Conservation (phyloP, 2,329 filamentous ascomycete genomes). For the Phyllosticta paracitricarpa region DNA sequence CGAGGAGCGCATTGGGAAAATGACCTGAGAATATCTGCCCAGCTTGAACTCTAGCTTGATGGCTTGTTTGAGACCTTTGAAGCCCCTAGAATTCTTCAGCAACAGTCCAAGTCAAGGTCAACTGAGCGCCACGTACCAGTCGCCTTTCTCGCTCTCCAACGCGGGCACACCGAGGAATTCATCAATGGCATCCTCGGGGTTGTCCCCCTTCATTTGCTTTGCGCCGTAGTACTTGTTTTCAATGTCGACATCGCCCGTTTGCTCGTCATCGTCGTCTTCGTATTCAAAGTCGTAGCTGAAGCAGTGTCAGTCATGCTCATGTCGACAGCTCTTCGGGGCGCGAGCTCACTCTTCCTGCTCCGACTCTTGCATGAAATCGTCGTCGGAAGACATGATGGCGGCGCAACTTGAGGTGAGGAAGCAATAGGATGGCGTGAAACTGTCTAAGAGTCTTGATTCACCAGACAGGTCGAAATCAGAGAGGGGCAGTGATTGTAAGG, state of each 20-base stretch:
- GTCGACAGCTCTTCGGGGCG: background rate
- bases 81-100: slow-evolving; percentile 47
- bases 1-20: slow-evolving; percentile 3
- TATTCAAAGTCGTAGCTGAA: slow-evolving; percentile 89
- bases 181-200: slow-evolving; percentile 77
- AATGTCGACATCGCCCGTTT: slow-evolving; percentile 82
- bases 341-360: slow-evolving; percentile 66
- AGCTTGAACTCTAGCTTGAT: slow-evolving; percentile 95
- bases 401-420: background rate
- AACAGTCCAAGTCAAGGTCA: background rate
- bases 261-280: slow-evolving; percentile 84
- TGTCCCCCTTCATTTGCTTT: slow-evolving; percentile 84
- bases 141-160: slow-evolving; percentile 82
- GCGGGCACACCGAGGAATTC: slow-evolving; percentile 85
- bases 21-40: slow-evolving; percentile 73
- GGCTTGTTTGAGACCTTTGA: slow-evolving; percentile 95
- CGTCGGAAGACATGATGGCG: slow-evolving; percentile 63
- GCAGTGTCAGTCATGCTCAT: slow-evolving; percentile 17
- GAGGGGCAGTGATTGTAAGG: background rate
- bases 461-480: slow-evolving; percentile 52
- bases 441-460: background rate
- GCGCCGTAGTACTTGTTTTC: slow-evolving; percentile 99
- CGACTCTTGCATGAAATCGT: slow-evolving; percentile 90
- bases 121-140: slow-evolving; percentile 52
- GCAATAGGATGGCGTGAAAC: background rate